These are phyloP conservation scores for Naganishia kalamii DNA, from an alignment of 768 basidiomycete genomes.

Conservation along the genomic window DNA sequence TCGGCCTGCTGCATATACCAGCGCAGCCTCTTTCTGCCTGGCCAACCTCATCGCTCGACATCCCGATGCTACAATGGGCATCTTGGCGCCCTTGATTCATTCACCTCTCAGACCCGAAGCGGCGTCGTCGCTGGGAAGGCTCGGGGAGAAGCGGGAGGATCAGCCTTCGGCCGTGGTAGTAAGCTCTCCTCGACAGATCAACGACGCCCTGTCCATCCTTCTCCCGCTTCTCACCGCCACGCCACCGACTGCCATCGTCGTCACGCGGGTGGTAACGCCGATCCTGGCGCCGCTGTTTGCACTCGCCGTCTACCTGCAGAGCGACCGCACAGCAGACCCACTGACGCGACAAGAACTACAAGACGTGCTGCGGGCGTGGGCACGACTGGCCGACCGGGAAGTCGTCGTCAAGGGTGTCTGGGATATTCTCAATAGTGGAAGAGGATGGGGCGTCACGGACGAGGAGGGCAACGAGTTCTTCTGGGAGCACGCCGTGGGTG, in stretches of 20 bases:
- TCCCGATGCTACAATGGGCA: neutral
- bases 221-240: constrained; percentile 62
- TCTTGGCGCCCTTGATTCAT: constrained; percentile 19
- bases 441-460: constrained; percentile 47
- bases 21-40: neutral
- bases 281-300: constrained; percentile 64
- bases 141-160: neutral
- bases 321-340: constrained; percentile 56
- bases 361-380: constrained; percentile 68
- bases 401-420: constrained; percentile 59
- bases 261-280: constrained; percentile 62
- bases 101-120: constrained; percentile 40
- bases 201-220: constrained; percentile 42
- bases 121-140: constrained; percentile 19
- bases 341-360: constrained; percentile 56
- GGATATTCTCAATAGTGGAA: constrained; percentile 52
- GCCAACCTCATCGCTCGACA: neutral
- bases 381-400: constrained; percentile 55
- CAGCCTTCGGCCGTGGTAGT: constrained; percentile 46
- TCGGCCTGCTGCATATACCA: constrained; percentile 28
- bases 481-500: constrained; percentile 25
- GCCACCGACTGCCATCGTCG: constrained; percentile 68
- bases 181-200: constrained; percentile 48
- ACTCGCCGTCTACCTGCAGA: constrained; percentile 56
- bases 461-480: constrained; percentile 57